These are phyloP conservation scores for Erythrophleum fordii DNA, from an alignment of 306 rosid species.

Conservation along the genomic window DNA sequence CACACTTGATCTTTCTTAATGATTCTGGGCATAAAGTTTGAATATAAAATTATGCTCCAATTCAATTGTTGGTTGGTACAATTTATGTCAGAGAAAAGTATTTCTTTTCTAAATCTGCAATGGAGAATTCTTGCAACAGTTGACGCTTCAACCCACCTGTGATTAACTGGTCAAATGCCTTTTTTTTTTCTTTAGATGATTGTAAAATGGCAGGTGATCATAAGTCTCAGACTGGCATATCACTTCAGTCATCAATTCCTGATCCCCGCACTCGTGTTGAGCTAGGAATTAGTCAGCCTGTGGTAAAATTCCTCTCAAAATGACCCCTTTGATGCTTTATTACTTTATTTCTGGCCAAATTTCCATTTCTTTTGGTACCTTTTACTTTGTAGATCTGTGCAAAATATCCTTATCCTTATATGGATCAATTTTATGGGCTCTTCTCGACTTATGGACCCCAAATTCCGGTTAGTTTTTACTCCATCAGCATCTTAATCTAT, in stretches of 20 bases:
- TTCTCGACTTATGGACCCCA: conserved; percentile 81
- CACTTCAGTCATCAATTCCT: conserved; percentile 60
- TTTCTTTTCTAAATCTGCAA: neutral
- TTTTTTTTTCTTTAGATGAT: conserved; percentile 59
- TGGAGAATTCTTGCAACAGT: conserved; percentile 21
- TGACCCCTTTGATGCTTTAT: conserved; percentile 1
- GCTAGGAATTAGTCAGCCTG: conserved; percentile 83
- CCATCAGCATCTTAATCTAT: conserved; percentile 34
- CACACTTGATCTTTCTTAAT: conserved; percentile 27
- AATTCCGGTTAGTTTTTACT: conserved; percentile 63
- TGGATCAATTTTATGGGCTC: conserved; percentile 82
- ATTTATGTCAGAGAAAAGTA: neutral
- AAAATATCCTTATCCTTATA: conserved; percentile 80
- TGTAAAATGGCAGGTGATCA: conserved; percentile 62
- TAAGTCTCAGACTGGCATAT: conserved; percentile 58
- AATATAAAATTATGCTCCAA: conserved; percentile 16
- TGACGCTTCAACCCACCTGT: conserved; percentile 23
- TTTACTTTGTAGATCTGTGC: conserved; percentile 59
- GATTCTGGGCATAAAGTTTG: conserved; percentile 5
- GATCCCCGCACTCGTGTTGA: conserved; percentile 63
- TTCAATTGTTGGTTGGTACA: conserved; percentile 23
- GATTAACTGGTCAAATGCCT: conserved; percentile 32
- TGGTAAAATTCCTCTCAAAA: conserved; percentile 53
- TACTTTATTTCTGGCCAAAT: conserved; percentile 32
- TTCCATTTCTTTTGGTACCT: conserved; percentile 31